A percentile compares a stretch with the other conserved stretches of the same genome.
Conservation (phyloP, 208 protist genomes). For the Wallacemonas sp. region DNA sequence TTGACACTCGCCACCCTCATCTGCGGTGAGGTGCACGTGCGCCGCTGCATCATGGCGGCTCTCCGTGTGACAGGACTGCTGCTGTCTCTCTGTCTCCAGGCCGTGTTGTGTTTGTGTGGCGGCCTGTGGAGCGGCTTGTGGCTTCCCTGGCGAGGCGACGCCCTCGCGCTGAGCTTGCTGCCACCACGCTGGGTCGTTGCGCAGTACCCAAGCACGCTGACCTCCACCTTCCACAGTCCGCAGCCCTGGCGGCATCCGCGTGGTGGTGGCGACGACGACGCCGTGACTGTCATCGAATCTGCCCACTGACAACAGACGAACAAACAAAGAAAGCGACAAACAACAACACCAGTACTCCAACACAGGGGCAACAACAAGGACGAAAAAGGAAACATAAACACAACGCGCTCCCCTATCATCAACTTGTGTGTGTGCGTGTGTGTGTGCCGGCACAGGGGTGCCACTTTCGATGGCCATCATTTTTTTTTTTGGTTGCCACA, state of each 20-base stretch:
- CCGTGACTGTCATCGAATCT: neutral
- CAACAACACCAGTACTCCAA: too few species aligned
- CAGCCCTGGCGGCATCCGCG: neutral
- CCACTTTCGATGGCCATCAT: too few species aligned
- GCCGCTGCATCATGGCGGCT: neutral
- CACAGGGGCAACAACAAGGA: too few species aligned
- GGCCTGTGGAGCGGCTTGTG: neutral
- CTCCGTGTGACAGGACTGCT: neutral
- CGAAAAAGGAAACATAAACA: too few species aligned
- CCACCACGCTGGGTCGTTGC: constrained; percentile 2
- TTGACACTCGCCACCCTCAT: neutral
- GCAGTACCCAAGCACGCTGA: constrained; percentile 2
- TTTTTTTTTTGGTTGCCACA: too few species aligned
- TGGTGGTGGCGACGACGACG: neutral
- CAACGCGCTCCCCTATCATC: too few species aligned
- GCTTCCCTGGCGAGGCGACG: neutral
- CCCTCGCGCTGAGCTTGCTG: neutral
- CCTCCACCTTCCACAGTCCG: constrained; percentile 3
- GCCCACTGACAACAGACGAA: neutral
- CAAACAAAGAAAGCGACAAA: too few species aligned
- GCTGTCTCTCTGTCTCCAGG: neutral
- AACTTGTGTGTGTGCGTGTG: too few species aligned
- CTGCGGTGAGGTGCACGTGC: neutral
- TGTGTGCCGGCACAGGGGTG: too few species aligned
- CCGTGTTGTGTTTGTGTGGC: neutral